phyloP scores from a whole-genome alignment of 441 rosid genomes.

The Raphanus hybrid region DNA sequence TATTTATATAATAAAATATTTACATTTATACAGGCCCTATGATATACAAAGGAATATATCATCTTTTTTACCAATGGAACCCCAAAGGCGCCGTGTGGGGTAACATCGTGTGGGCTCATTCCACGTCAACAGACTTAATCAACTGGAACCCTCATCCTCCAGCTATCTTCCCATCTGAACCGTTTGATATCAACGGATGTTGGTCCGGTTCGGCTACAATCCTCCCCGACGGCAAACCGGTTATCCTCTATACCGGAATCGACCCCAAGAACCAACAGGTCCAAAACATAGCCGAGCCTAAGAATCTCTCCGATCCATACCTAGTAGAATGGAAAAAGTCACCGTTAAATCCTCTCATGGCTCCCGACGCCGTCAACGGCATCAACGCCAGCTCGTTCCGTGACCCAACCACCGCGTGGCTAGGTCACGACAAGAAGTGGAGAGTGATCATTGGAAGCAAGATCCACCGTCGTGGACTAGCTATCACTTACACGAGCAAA shows the following conservation, averaged over 20 bases:
- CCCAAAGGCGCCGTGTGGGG: constrained; percentile 80
- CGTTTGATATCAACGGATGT: constrained; percentile 63
- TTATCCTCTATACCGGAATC: constrained; percentile 73
- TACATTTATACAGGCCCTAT: constrained; percentile 35
- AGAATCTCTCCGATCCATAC: constrained; percentile 57
- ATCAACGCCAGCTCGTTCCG: constrained; percentile 68
- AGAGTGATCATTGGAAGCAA: constrained; percentile 60
- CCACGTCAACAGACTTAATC: constrained; percentile 77
- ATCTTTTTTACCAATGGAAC: constrained; percentile 84
- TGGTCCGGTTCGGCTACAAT: constrained; percentile 88
- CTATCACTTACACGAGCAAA: constrained; percentile 57
- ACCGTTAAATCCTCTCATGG: constrained; percentile 63
- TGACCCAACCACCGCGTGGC: constrained; percentile 88
- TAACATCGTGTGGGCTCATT: constrained; percentile 84
- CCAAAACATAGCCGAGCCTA: constrained; percentile 72
- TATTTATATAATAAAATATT: not conserved
- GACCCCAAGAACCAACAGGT: constrained; percentile 54
- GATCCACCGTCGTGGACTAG: constrained; percentile 51
- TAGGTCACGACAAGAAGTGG: constrained; percentile 66
- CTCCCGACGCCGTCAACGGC: constrained; percentile 52
- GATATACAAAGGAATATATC: constrained; percentile 85
- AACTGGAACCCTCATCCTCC: constrained; percentile 69
- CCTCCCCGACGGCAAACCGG: constrained; percentile 59
- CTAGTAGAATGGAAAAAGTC: constrained; percentile 71
- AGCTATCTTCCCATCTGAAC: constrained; percentile 69